Evolutionary conservation across 2,329 filamentous ascomycete species (phyloP).

Genomic region (Aureobasidium sp.): DNA sequence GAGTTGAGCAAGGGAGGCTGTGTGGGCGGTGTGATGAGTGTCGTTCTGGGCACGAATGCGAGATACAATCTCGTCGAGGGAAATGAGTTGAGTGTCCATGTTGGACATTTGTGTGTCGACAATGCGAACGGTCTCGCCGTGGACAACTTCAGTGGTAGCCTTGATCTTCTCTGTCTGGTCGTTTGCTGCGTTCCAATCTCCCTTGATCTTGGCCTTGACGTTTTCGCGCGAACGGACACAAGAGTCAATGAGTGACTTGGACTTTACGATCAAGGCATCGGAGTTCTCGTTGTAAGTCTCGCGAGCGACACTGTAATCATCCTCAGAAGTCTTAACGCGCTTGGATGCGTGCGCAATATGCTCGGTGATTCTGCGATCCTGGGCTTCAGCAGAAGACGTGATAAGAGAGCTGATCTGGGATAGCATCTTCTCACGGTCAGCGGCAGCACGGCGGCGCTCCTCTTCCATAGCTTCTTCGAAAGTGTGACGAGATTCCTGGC

Average conservation of each 20-base stretch:
- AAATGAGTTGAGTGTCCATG: slow-evolving; percentile 79
- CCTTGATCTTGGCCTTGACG: slow-evolving; percentile 72
- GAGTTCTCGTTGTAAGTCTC: slow-evolving; percentile 61
- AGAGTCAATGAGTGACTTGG: slow-evolving; percentile 59
- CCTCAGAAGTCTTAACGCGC: slow-evolving; percentile 28
- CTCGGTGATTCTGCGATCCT: slow-evolving; percentile 60
- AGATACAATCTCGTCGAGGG: slow-evolving; percentile 82
- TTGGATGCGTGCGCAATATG: slow-evolving; percentile 57
- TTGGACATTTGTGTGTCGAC: slow-evolving; percentile 84
- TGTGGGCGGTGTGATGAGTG: slow-evolving; percentile 62
- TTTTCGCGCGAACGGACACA: slow-evolving; percentile 65
- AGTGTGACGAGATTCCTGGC: slow-evolving; percentile 54
- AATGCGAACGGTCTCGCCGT: slow-evolving; percentile 80
- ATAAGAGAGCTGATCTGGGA: slow-evolving; percentile 70
- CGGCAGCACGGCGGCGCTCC: slow-evolving; percentile 62
- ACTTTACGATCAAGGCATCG: slow-evolving; percentile 62
- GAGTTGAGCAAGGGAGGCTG: slow-evolving; percentile 55
- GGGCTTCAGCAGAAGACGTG: slow-evolving; percentile 61
- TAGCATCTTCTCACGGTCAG: slow-evolving; percentile 66
- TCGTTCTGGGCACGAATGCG: slow-evolving; percentile 74
- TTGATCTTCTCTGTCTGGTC: slow-evolving; percentile 77
- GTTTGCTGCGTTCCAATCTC: slow-evolving; percentile 75
- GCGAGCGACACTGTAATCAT: slow-evolving; percentile 52
- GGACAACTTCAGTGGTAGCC: slow-evolving; percentile 72
- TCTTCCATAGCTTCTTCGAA: slow-evolving; percentile 64